A percentile compares a stretch with the other conserved stretches of the same genome.
Evolutionary conservation across 2,329 filamentous ascomycete genomes (phyloP).

Genomic region (Teratosphaeria nubilosa): DNA sequence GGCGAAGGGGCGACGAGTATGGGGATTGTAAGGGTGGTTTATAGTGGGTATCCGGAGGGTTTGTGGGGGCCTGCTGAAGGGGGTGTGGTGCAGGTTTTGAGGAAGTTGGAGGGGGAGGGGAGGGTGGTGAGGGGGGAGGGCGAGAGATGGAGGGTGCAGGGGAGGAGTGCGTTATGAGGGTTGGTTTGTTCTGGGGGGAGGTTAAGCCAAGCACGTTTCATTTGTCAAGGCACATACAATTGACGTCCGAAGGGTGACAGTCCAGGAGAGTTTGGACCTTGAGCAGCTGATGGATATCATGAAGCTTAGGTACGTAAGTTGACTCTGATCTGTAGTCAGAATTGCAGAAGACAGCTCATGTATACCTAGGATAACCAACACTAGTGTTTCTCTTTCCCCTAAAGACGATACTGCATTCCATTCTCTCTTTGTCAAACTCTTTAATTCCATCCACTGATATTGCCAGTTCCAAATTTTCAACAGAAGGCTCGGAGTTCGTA

Average conservation of each 20-base stretch:
- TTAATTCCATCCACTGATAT: too few relatives aligned
- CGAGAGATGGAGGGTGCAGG: slow-evolving; percentile 7
- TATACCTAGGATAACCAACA: too few relatives aligned
- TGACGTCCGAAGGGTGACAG: neutral
- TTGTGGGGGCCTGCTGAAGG: slow-evolving; percentile 66
- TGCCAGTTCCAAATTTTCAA: too few relatives aligned
- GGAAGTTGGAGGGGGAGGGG: slow-evolving; percentile 67
- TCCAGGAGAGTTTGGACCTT: too few relatives aligned
- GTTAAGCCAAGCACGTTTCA: neutral
- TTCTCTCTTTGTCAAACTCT: too few relatives aligned
- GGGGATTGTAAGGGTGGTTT: slow-evolving; percentile 82
- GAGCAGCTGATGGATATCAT: too few relatives aligned
- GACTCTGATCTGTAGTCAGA: too few relatives aligned
- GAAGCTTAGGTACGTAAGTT: too few relatives aligned
- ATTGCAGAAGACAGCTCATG: too few relatives aligned
- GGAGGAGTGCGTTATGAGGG: neutral
- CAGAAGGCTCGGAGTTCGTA: too few relatives aligned
- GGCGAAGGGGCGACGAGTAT: slow-evolving; percentile 36
- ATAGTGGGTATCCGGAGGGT: slow-evolving; percentile 64
- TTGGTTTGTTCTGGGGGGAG: neutral
- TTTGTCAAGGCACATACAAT: neutral
- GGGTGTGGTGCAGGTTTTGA: slow-evolving; percentile 67
- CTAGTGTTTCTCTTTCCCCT: too few relatives aligned
- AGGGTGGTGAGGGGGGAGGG: slow-evolving; percentile 41
- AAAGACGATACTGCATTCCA: too few relatives aligned